These are phyloP conservation scores for Neocallimastix lanati DNA, from an alignment of 192 early-diverging fungal species.

Conservation along the genomic window DNA sequence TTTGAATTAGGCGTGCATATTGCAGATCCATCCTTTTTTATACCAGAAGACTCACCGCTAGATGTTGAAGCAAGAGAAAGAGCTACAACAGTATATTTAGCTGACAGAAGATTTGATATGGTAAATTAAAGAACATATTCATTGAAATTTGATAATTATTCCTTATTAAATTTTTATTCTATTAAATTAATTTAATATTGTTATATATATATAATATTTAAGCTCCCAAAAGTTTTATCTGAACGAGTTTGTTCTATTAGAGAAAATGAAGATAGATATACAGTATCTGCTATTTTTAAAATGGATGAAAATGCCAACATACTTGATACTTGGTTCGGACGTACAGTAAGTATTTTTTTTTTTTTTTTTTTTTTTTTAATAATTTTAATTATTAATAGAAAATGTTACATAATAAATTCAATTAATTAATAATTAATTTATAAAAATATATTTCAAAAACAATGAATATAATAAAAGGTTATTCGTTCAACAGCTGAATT, in stretches of 20 bases:
- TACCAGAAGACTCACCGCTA: conserved; percentile 34
- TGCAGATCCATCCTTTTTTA: conserved; percentile 55
- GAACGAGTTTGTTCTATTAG: conserved; percentile 55
- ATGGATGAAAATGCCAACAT: conserved; percentile 31
- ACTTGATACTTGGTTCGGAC: conserved; percentile 48
- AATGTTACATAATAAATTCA: too few relatives aligned
- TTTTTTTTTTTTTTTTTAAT: too few relatives aligned
- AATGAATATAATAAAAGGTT: conserved; percentile 1
- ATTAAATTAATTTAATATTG: too few relatives aligned
- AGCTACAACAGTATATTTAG: conserved; percentile 58
- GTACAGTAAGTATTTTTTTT: conserved; percentile 20
- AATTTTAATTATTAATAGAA: too few relatives aligned
- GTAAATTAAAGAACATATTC: too few relatives aligned
- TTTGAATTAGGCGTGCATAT: conserved; percentile 61
- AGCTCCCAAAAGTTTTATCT: conserved; percentile 45
- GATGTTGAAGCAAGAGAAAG: conserved; percentile 52
- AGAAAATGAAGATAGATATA: conserved; percentile 40
- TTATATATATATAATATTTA: too few relatives aligned
- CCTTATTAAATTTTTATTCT: too few relatives aligned
- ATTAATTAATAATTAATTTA: too few relatives aligned
- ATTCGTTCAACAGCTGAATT: conserved; percentile 58
- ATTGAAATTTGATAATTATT: too few relatives aligned
- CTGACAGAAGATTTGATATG: conserved; percentile 69
- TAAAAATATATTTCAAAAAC: too few relatives aligned
- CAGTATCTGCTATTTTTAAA: conserved; percentile 54